phyloP scores from a whole-genome alignment of 2,329 filamentous ascomycete species.

The Ceratocystis albifundus region DNA sequence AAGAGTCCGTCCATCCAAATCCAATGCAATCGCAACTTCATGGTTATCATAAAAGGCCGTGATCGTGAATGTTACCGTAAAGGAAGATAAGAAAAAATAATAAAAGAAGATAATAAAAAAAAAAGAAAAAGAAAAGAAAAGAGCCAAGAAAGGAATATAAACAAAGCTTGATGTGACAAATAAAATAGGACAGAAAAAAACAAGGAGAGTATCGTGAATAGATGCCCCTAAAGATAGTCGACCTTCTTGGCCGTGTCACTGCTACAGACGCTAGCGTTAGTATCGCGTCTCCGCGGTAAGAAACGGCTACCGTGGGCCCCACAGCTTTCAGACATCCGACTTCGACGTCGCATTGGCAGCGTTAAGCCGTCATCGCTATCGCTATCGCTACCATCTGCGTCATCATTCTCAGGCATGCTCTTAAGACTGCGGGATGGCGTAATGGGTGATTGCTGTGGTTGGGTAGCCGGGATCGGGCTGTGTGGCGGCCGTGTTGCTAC shows the following conservation, averaged over 20 bases:
- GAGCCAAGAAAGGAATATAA: slow-evolving; percentile 7
- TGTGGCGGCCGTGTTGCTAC: slow-evolving; percentile 22
- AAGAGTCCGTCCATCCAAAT: slow-evolving; percentile 8
- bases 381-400: slow-evolving; percentile 23
- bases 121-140: slow-evolving; percentile 12
- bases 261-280: slow-evolving; percentile 23
- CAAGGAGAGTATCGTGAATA: not conserved
- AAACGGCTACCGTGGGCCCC: slow-evolving; percentile 13
- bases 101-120: not conserved
- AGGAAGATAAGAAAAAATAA: slow-evolving; percentile 7
- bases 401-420: slow-evolving; percentile 18
- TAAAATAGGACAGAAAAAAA: not conserved
- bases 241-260: slow-evolving; percentile 24
- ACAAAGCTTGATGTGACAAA: not conserved
- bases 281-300: slow-evolving; percentile 21
- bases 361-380: slow-evolving; percentile 25
- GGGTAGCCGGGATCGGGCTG: slow-evolving; percentile 3
- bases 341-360: slow-evolving; percentile 22
- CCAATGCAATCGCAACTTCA: slow-evolving; percentile 12
- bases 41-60: slow-evolving; percentile 12
- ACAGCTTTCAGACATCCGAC: slow-evolving; percentile 15
- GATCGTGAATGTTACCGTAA: slow-evolving; percentile 14
- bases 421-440: slow-evolving; percentile 2
- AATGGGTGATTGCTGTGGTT: not conserved
- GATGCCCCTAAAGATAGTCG: slow-evolving; percentile 7